phyloP scores from a whole-genome alignment of 2,329 filamentous ascomycete species.

The Penicillium sp. region DNA sequence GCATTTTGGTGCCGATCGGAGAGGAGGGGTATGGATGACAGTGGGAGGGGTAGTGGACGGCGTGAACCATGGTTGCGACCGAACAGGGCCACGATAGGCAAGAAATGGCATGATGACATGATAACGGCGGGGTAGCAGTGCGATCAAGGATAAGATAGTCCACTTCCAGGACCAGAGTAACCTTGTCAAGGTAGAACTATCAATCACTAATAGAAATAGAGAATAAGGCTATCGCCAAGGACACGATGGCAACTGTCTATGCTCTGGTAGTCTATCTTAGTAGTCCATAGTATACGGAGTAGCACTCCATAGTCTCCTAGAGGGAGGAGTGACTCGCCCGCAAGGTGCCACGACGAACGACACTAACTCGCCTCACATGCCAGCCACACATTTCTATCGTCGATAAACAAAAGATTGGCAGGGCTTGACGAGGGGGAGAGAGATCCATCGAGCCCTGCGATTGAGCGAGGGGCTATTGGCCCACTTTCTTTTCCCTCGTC shows the following conservation, averaged over 20 bases:
- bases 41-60: constrained; percentile 13
- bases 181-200: neutral
- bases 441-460: constrained; percentile 3
- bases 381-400: constrained; percentile 22
- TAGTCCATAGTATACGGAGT: neutral
- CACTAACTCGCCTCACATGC: constrained; percentile 29
- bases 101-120: constrained; percentile 1
- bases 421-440: neutral
- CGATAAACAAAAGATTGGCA: constrained; percentile 16
- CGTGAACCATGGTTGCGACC: constrained; percentile 24
- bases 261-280: no score
- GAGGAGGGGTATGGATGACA: constrained; percentile 11
- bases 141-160: neutral
- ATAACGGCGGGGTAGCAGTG: constrained; percentile 1
- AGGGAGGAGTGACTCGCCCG: constrained; percentile 2
- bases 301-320: neutral
- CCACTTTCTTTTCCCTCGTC: constrained; percentile 14
- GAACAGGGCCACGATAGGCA: neutral
- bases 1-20: constrained; percentile 12
- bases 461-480: constrained; percentile 19
- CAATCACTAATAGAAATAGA: neutral
- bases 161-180: neutral
- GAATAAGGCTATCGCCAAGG: neutral
- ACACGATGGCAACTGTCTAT: no score
- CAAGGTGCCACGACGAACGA: constrained; percentile 23